These are phyloP conservation scores for Abrus precatorius DNA, from an alignment of 306 rosid genomes.

Conservation along the genomic window DNA sequence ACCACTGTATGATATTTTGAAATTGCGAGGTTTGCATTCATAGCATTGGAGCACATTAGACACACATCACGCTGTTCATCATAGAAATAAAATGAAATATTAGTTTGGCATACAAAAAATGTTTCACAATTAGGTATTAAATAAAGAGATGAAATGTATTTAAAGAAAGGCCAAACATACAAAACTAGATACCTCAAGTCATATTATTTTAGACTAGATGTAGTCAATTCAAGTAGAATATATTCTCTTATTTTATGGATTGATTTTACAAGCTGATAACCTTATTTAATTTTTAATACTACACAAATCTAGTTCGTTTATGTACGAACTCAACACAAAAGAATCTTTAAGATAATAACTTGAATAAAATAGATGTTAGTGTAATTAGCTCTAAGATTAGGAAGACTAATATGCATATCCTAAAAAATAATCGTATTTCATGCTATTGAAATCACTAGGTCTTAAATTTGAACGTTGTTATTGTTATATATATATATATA, in stretches of 20 bases:
- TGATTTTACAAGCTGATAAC: too few relatives aligned
- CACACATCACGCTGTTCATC: constrained; percentile 39
- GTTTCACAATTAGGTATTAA: background rate
- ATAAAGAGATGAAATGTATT: background rate
- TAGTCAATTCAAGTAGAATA: background rate
- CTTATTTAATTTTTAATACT: too few relatives aligned
- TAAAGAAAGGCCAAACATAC: background rate
- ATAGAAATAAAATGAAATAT: constrained; percentile 37
- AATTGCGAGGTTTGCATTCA: background rate
- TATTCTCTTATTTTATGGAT: background rate
- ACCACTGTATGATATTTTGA: constrained; percentile 40
- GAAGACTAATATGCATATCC: too few relatives aligned
- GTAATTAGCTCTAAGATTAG: too few relatives aligned
- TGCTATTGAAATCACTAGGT: too few relatives aligned
- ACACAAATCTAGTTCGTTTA: too few relatives aligned
- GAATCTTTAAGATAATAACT: too few relatives aligned
- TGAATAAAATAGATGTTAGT: too few relatives aligned
- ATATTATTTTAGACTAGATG: background rate
- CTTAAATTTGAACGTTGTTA: too few relatives aligned
- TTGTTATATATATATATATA: too few relatives aligned
- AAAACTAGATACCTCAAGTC: background rate
- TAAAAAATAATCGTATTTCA: too few relatives aligned
- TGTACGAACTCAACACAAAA: too few relatives aligned
- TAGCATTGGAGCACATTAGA: constrained; percentile 38
- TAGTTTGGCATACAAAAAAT: background rate